These are phyloP conservation scores for Backusella circina DNA, from an alignment of 192 early-diverging fungal species.

Conservation along the genomic window DNA sequence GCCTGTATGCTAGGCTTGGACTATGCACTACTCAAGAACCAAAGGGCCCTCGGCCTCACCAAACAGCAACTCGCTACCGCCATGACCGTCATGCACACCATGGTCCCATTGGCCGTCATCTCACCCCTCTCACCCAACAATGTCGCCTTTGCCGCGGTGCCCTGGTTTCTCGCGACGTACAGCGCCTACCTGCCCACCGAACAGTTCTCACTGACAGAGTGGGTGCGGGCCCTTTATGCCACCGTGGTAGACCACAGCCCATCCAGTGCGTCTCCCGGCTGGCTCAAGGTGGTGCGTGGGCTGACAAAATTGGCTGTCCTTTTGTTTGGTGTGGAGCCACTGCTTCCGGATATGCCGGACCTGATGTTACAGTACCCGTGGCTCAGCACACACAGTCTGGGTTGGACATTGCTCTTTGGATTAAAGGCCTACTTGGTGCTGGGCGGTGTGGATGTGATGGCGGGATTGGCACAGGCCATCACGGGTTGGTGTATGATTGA, in stretches of 20 bases:
- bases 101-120: neutral
- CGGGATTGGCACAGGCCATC: neutral
- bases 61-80: neutral
- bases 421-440: slow-evolving; percentile 3
- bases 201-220: neutral
- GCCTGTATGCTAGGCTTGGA: neutral
- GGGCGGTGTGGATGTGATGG: neutral
- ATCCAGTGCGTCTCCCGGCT: neutral
- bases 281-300: neutral
- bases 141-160: neutral
- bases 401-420: slow-evolving; percentile 3
- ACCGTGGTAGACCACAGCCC: neutral
- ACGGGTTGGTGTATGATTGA: slow-evolving; percentile 7
- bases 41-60: neutral
- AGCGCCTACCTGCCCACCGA: neutral
- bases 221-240: neutral
- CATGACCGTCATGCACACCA: neutral
- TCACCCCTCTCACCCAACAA: slow-evolving; percentile 3
- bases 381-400: neutral
- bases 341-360: neutral
- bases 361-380: neutral
- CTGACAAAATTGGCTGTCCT: neutral
- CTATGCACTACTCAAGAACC: neutral
- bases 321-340: neutral
- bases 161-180: neutral